phyloP scores from a whole-genome alignment of 441 rosid genomes.

The Cnidoscolus chayamansa region DNA sequence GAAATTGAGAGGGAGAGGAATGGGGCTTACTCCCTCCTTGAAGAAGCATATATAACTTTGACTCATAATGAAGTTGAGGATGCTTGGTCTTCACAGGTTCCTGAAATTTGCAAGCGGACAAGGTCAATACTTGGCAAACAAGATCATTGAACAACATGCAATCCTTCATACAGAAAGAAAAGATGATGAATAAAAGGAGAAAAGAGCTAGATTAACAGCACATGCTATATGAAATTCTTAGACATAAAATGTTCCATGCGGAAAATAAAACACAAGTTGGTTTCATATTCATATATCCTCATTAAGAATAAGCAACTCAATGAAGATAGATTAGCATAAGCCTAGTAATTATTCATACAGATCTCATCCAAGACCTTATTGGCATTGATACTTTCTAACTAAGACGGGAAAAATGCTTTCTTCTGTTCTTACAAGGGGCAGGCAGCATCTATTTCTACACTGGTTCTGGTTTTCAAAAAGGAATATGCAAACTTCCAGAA shows the following conservation, averaged over 20 bases:
- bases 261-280: neutral
- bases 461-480: neutral
- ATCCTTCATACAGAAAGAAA: neutral
- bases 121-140: constrained; percentile 2
- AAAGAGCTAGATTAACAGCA: neutral
- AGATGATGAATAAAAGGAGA: neutral
- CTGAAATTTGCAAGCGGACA: constrained; percentile 38
- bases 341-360: neutral
- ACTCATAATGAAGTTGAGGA: constrained; percentile 98
- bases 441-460: neutral
- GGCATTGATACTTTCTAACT: neutral
- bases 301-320: neutral
- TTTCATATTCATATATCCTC: neutral
- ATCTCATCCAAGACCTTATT: neutral
- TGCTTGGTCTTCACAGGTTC: constrained; percentile 91
- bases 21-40: constrained; percentile 88
- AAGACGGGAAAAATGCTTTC: neutral
- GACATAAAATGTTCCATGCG: neutral
- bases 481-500: neutral
- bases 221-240: neutral
- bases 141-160: neutral
- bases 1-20: constrained; percentile 10
- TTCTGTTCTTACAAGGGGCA: neutral
- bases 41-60: constrained; percentile 90
- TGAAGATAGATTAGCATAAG: neutral